Evolutionary conservation across 75 land plant genomes (phyloP), one percentile per base, ranked within the genome.

Genomic region (Cryptomeria japonica): DNA sequence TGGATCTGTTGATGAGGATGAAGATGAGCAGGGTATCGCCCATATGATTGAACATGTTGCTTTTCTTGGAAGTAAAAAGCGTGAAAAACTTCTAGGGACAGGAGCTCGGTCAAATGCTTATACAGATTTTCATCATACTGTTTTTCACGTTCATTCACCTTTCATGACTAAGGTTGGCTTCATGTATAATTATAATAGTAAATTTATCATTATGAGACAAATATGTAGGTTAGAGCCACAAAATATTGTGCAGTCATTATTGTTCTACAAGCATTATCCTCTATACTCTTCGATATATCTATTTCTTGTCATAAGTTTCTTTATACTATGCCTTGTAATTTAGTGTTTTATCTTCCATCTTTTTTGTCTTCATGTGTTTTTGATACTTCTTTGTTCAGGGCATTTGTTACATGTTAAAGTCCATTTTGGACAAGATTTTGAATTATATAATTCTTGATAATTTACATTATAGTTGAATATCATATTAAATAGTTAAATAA

Each of bases 21-120:
- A 98, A 56, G 92, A 98, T 88, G 99, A 98, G 88, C 99, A 98
- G 87, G 99, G 99, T 34, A 97, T 98, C 87, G 99, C 99, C 19
- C 99, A 98, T 90, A 98, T 98, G 99, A 98, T 97, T 85, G 99
- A 98, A 84, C 99, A 98, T 95, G 99, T 98, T 86, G 96, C 99
- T 84, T 98, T 98, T 86, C 94, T 98, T 86, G 99, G 99, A 84
- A 98, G 99, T 87, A 98, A 98, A 90, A 98, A 98, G 90, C 97
- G 99, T 84, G 99, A 98, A 86, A 96, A 97, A 85, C 99, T 98
- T 88, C 93, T 98, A 58, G 99, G 96, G 53, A 97, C 97, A 82
- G 99, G 99, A 16, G 99, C 99, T 15, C 93, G 99, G 32, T 98
- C 99, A 22, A 98, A 98, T 97, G 99, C 99, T 38, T 98, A 98